Percentiles rank a stretch among this genome's conserved stretches.
phyloP scores from a whole-genome alignment of 345 rosid genomes.

The Erysimum cheiranthoides region DNA sequence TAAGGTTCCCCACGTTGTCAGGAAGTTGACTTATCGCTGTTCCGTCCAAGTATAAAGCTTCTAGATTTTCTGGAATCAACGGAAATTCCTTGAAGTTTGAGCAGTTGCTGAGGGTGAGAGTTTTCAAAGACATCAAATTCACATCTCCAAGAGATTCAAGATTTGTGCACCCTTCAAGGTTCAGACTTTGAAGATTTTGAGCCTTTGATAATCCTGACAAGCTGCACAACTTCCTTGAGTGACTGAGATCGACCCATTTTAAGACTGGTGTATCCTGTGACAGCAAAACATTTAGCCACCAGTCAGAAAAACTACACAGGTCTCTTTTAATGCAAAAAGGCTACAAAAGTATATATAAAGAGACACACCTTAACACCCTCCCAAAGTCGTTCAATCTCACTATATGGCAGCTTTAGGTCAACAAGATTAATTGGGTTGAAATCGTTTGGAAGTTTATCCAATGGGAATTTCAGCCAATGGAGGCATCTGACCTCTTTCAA shows the following conservation, averaged over 20 bases:
- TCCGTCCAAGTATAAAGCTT: conserved; percentile 20
- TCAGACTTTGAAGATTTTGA: conserved; percentile 28
- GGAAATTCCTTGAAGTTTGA: conserved; percentile 25
- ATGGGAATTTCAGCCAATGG: neutral
- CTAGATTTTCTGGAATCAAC: conserved; percentile 17
- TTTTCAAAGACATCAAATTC: neutral
- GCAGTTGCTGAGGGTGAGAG: conserved; percentile 40
- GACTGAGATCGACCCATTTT: conserved; percentile 33
- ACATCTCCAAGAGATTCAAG: conserved; percentile 21
- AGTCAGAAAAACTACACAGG: neutral
- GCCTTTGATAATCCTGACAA: conserved; percentile 38
- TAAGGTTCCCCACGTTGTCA: neutral
- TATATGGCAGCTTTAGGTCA: neutral
- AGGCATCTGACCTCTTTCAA: neutral
- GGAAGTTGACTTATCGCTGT: conserved; percentile 33
- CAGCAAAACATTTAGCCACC: neutral
- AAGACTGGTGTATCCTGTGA: neutral
- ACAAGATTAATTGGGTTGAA: neutral
- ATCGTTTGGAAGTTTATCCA: neutral
- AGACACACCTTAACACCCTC: neutral
- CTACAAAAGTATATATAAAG: neutral
- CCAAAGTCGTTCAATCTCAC: neutral
- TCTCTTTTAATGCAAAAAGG: neutral
- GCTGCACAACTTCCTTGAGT: conserved; percentile 20
- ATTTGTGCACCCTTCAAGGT: conserved; percentile 31